Conservation (phyloP, 306 rosid genomes). For the Rosa persica region DNA sequence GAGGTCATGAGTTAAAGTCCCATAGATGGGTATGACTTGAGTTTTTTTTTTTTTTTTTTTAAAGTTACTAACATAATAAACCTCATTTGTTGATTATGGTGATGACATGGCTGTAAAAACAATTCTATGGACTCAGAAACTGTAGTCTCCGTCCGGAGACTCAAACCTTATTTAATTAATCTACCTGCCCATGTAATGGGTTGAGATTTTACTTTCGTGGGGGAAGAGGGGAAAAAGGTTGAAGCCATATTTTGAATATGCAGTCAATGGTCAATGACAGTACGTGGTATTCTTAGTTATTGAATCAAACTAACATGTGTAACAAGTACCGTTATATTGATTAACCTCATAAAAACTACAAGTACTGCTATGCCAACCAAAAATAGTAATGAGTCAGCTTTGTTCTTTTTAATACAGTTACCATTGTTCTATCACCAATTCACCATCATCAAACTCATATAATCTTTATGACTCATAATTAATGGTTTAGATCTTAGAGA, state of each 20-base stretch:
- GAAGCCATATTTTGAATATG: neutral
- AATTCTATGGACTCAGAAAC: no score
- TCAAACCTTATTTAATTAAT: no score
- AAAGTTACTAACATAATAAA: no score
- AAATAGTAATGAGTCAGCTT: neutral
- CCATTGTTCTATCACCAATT: neutral
- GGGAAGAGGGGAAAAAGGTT: neutral
- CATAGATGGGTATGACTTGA: no score
- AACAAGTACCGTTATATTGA: neutral
- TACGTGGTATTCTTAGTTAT: neutral
- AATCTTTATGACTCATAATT: neutral
- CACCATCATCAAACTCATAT: conserved; percentile 1
- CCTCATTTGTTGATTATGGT: no score
- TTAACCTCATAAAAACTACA: neutral
- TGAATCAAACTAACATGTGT: neutral
- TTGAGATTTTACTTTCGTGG: neutral
- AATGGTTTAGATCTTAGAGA: neutral
- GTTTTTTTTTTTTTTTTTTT: no score
- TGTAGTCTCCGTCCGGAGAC: no score
- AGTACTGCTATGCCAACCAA: neutral
- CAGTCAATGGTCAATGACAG: neutral
- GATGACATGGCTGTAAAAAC: no score
- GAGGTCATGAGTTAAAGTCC: no score
- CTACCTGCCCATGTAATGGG: neutral
- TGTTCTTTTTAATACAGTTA: neutral